phyloP scores from a whole-genome alignment of 139 green algal genomes.

The Coccomyxa sp. region DNA sequence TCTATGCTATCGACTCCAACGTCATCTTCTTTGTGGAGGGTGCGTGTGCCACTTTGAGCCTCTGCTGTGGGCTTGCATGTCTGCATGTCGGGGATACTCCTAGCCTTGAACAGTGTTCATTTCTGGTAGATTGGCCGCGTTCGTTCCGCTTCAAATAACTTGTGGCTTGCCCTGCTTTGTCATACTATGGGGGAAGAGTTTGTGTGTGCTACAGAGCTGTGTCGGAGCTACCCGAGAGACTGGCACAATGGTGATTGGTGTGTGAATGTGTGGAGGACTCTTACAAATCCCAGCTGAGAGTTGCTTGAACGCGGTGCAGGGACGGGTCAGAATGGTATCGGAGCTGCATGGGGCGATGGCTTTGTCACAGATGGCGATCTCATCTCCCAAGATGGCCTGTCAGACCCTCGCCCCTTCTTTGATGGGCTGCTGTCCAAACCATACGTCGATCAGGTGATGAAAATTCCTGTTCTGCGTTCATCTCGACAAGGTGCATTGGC shows the following conservation, averaged over 20 bases:
- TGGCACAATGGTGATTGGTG: background rate
- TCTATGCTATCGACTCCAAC: conserved; percentile 21
- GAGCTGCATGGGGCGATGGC: conserved; percentile 32
- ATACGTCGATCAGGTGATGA: conserved; percentile 29
- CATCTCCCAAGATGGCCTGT: background rate
- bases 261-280: background rate
- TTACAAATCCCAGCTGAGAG: background rate
- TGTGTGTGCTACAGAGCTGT: background rate
- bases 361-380: conserved; percentile 26
- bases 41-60: no score
- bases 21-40: background rate
- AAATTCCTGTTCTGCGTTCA: background rate
- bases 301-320: background rate
- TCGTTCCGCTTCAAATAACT: no score
- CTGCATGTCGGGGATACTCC: no score
- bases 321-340: background rate
- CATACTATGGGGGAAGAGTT: no score
- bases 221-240: background rate
- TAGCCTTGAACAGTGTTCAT: no score
- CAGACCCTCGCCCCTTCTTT: conserved; percentile 45
- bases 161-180: no score
- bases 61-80: no score
- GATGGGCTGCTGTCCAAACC: conserved; percentile 27
- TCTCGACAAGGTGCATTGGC: no score
- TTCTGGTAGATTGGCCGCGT: no score